Base-by-base conservation (phyloP, 2,329 filamentous ascomycete genomes). In the Zarea fungicola region DNA sequence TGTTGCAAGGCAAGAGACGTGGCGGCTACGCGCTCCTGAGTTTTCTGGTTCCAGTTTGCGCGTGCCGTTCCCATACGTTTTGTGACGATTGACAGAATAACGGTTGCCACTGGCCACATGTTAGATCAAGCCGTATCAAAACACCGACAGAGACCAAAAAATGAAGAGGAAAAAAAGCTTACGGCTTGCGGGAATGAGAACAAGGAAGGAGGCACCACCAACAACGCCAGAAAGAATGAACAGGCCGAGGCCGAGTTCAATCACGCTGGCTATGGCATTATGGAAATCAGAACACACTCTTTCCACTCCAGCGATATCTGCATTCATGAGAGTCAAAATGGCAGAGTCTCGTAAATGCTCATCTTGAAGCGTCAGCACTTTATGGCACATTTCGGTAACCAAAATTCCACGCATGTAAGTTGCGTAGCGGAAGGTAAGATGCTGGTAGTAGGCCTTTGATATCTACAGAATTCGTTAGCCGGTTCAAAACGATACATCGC, bases 281-380 rank as follows among this genome's bases (percentile, higher is more conserved):
- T 68, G 61, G 1, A 69, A 43, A 1, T 54, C 46, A 1, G 55
- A 51, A 14, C 62, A 50, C 3, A 60, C 58, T 9, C 47, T 46
- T 2, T 58, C 55, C 8, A 70, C 61, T 0, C 52, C 52, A 5
- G 71, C 70, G 7, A 76, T 64, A 43, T 75, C 72, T 1, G 70
- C 66, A 10, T 65, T 70, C 70, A 76, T 75, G 9, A 74, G 58
- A 1, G 71, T 74, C 4, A 71, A 54, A 1, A 71, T 63, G 1
- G 65, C 64, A 1, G 63, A 61, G n/a, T 70, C 67, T 21, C 35
- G 35, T 18, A 63, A 18, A 5, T 37, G 35, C 5, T 22, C 18
- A 10, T 37, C 35, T 18, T 22, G 35, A 16, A 37, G 6, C 5
- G 35, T 37, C 19, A 37, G 14, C 6, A 13, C 11, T 11, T 22